Evolutionary conservation across 371 early-diverging fungal genomes (phyloP), one percentile per base, ranked within the genome.

Genomic region (Saksenaea vasiformis): DNA sequence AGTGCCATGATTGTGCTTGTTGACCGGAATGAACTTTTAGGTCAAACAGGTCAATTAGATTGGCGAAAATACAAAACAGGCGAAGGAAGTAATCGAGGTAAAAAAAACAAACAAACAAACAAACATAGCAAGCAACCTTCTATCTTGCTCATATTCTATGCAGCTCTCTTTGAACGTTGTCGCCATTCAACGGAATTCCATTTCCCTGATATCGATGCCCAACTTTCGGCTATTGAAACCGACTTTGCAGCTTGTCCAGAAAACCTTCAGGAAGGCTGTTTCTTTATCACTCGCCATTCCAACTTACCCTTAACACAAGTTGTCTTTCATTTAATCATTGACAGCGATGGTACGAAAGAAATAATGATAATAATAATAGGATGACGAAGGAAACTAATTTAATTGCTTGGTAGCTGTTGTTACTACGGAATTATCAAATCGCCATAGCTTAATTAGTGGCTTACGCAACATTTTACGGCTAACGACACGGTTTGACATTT

Each of bases 231-330:
- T 1, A 79, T 90, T 38, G 83, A 86, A 63, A 71, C 82, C 1
- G 86, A 83, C 38, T 80, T 87, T 58, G 68, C 67, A 28, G 64
- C 73, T 19, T 64, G 66, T 9, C 58, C 44, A 14, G 56, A 59
- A 26, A 72, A 68, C 13, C 26, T 86, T 14, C 66, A 77, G 56
- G 87, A 83, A 75, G 93, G 93, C 24, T 87, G 90, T 51, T 87
- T 91, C 65, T 86, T 93, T 61, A 69, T 92, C 43, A 92, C 93
- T 11, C 75, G 85, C 44, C 93, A 93, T 69, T 90, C 91, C 15
- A 92, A 93, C 63, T 65, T 93, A 19, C 91, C 91, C 0, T 71
- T 84, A 58, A 79, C 86, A 3, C 92, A 93, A 64, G 84, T 90
- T 7, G 85, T 90, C 5, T 93, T 91, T 62, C 92, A 92, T 60